phyloP scores from a whole-genome alignment of 176 grass and related monocot species.

The Tillandsia fasciculata region DNA sequence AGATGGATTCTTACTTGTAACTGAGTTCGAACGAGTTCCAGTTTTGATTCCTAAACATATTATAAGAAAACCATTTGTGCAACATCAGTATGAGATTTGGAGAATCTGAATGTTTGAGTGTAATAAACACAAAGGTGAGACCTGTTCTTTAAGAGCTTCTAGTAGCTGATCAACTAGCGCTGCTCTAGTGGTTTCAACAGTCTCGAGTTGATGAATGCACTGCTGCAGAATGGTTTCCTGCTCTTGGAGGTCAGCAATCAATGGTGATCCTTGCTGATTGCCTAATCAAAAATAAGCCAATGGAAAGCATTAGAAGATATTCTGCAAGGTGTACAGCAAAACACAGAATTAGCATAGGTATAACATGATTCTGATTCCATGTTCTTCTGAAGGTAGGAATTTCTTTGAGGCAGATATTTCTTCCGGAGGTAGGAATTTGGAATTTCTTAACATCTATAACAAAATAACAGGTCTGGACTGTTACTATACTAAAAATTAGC shows the following conservation, averaged over 20 bases:
- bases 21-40: slow-evolving; percentile 40
- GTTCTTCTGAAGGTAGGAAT: too few species aligned
- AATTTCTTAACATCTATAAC: too few species aligned
- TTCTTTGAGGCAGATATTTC: too few species aligned
- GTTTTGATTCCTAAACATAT: slow-evolving; percentile 60
- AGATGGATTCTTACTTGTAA: slow-evolving; percentile 60
- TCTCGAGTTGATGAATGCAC: slow-evolving; percentile 58
- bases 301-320: slow-evolving; percentile 1
- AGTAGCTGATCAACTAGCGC: slow-evolving; percentile 66
- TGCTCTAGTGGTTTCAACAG: slow-evolving; percentile 31
- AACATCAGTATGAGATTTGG: slow-evolving; percentile 6
- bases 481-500: too few species aligned
- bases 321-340: background rate
- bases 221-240: slow-evolving; percentile 52
- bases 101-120: background rate
- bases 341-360: slow-evolving; percentile 1
- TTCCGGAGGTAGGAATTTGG: too few species aligned
- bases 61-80: slow-evolving; percentile 13
- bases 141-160: slow-evolving; percentile 76
- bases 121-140: slow-evolving; percentile 22
- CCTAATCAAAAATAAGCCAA: slow-evolving; percentile 32
- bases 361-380: too few species aligned
- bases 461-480: too few species aligned
- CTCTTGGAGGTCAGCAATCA: slow-evolving; percentile 56
- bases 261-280: slow-evolving; percentile 46